Conservation (phyloP, 805 yeast species). For the Candida sithepensis region DNA sequence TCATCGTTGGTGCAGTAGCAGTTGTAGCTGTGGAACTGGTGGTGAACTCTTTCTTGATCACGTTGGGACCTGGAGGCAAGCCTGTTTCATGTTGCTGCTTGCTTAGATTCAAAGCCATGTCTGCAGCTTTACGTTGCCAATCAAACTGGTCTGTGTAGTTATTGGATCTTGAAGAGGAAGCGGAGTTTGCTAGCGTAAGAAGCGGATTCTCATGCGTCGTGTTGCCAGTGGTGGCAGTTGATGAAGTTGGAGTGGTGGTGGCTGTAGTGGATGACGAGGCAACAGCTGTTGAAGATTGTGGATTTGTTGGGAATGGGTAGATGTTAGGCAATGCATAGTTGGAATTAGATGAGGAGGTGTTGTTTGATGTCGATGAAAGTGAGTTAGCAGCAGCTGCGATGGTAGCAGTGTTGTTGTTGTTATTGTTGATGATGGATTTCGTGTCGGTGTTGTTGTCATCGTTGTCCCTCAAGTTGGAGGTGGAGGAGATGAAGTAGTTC, state of each 20-base stretch:
- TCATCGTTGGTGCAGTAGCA: not conserved
- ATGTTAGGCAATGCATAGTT: not conserved
- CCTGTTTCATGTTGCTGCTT: slow-evolving; percentile 3
- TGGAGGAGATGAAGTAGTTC: slow-evolving; percentile 14
- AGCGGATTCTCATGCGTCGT: slow-evolving; percentile 23
- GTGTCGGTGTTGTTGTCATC: slow-evolving; percentile 10
- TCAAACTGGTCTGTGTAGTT: slow-evolving; percentile 8
- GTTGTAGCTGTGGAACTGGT: not conserved
- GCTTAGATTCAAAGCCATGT: slow-evolving; percentile 18
- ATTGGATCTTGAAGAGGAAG: not conserved
- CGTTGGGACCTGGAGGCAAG: slow-evolving; percentile 1
- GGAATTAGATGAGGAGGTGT: not conserved
- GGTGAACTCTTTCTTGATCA: not conserved
- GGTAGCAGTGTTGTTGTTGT: not conserved
- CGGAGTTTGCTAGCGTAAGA: slow-evolving; percentile 30
- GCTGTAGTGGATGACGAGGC: not conserved
- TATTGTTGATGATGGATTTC: slow-evolving; percentile 5
- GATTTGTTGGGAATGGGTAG: not conserved
- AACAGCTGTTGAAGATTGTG: not conserved
- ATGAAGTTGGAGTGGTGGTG: not conserved
- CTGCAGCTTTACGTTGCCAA: slow-evolving; percentile 27
- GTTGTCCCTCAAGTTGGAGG: slow-evolving; percentile 18
- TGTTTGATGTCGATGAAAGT: too few species aligned
- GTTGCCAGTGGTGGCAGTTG: slow-evolving; percentile 1
- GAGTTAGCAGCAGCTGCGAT: too few species aligned